Base-by-base conservation (phyloP, 805 yeast species). In the Nakazawaea holstii region DNA sequence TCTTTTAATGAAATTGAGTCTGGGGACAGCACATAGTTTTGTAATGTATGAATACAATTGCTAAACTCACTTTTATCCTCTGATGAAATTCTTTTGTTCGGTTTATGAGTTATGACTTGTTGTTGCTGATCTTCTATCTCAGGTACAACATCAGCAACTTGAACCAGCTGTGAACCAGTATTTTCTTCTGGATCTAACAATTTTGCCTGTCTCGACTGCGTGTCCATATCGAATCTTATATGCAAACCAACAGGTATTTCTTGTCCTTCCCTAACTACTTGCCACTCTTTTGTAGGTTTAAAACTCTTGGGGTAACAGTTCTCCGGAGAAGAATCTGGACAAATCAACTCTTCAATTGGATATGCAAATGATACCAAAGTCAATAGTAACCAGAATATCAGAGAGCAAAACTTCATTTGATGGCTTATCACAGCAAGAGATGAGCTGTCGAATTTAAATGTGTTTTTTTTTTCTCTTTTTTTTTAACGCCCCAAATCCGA, bases 171-270 rank as follows among this genome's bases (percentile, higher is more conserved):
- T 49, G 55, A 7, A 41, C 30, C 35, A 8, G 38, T 26, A 7
- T 8, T 13, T 20, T 48, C 47, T 11, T 5, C n/a, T 10, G 33
- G 15, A 27, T 69, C 75, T 51, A 79, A 55, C 5, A 84, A 51
- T 53, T 80, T 85, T 1, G 96, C 97, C 61, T 84, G 86, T 55
- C 75, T 79, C 27, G 66, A 62, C 15, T 84, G 82, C 0, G 90
- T 81, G n/a, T 83, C 87, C 49, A 90, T 65, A 60, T 88, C 83
- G 54, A 91, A 56, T 53, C 87, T 72, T 10, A 90, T 79, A 61
- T 87, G 91, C 31, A 87, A 64, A 0, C 97, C 98, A 6, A 77
- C 77, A 0, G 97, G 96, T 3, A 91, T 72, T 7, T 76, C 72
- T 57, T 88, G 96, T n/a, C 82, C 89, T 41, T 77, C 82, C 54